Base-by-base conservation (phyloP, 768 basidiomycete genomes). In the Phylloporus arenicola region DNA sequence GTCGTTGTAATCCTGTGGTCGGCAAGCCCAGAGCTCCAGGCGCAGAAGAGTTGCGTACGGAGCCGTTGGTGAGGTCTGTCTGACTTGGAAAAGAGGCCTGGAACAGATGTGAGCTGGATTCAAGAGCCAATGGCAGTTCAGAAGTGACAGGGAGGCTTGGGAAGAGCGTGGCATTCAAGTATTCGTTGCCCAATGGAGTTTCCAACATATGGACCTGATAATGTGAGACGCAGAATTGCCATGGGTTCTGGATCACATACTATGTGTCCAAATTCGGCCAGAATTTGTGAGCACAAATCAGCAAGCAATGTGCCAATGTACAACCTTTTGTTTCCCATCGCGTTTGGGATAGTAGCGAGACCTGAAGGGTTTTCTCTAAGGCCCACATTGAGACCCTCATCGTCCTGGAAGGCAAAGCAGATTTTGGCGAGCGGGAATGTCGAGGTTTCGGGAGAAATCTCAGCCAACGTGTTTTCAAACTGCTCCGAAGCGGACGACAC, bases 221-320 rank as follows among this genome's bases (percentile, higher is more conserved):
- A 50, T 48, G 42, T 66, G 54, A 61, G 52, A 49, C 5, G 17
- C 8, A 38, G 42, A 48, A 12, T 17, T 4, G 6, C 16, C 10
- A 40, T 8, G 35, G 50, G 43, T 20, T 47, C 29, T 30, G 8
- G 9, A 39, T 42, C n/a, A 61, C 88, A 53, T 58, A 96, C 95
- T 72, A 96, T 66, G 33, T 81, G 78, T 33, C 91, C 87, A 57
- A 98, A 86, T 65, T 92, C 91, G 19, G 81, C 81, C 20, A 99
- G 73, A 43, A 97, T 80, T 54, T 86, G 83, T 30, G 92, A 92
- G 57, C 91, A 93, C 17, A 96, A 69, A 62, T 92, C 92, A 16
- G 91, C 92, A 48, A 99, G 69, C 37, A 97, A 70, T 16, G 92
- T 92, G 27, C 90, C 89, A 47, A 98, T 76, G 64, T 94, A 93